Conservation (phyloP, 2,329 filamentous ascomycete genomes). For the Grosmannia huntii region DNA sequence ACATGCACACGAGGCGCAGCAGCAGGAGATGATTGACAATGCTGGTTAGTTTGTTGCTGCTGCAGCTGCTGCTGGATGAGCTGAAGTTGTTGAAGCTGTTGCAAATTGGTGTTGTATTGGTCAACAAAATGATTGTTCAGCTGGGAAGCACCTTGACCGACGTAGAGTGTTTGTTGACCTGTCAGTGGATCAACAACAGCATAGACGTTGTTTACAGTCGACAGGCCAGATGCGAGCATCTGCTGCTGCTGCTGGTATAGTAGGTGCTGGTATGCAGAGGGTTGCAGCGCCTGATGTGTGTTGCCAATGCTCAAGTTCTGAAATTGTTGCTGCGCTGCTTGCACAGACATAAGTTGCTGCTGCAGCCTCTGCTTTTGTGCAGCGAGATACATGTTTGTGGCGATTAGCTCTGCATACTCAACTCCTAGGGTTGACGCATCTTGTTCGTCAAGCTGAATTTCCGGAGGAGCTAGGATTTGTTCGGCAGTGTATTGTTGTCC, state of each 20-base stretch:
- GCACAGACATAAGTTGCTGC: slow-evolving; percentile 78
- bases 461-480: slow-evolving; percentile 74
- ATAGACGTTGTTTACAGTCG: slow-evolving; percentile 63
- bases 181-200: slow-evolving; percentile 76
- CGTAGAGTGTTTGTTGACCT: slow-evolving; percentile 69
- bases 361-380: slow-evolving; percentile 92
- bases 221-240: slow-evolving; percentile 38
- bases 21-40: slow-evolving; percentile 35
- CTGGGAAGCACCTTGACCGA: slow-evolving; percentile 50
- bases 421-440: slow-evolving; percentile 70
- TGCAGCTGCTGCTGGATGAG: slow-evolving; percentile 28
- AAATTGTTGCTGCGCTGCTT: slow-evolving; percentile 71
- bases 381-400: slow-evolving; percentile 82
- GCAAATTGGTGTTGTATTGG: slow-evolving; percentile 25
- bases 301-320: slow-evolving; percentile 65
- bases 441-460: slow-evolving; percentile 60
- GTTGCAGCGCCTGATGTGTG: slow-evolving; percentile 29
- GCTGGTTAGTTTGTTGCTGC: slow-evolving; percentile 25
- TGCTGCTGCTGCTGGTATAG: slow-evolving; percentile 35
- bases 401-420: slow-evolving; percentile 76
- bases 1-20: slow-evolving; percentile 65
- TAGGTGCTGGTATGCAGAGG: slow-evolving; percentile 47
- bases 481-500: slow-evolving; percentile 61
- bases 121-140: slow-evolving; percentile 28
- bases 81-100: slow-evolving; percentile 18